Conservation (phyloP, 768 basidiomycete genomes). For the Lentinula detonsa region DNA sequence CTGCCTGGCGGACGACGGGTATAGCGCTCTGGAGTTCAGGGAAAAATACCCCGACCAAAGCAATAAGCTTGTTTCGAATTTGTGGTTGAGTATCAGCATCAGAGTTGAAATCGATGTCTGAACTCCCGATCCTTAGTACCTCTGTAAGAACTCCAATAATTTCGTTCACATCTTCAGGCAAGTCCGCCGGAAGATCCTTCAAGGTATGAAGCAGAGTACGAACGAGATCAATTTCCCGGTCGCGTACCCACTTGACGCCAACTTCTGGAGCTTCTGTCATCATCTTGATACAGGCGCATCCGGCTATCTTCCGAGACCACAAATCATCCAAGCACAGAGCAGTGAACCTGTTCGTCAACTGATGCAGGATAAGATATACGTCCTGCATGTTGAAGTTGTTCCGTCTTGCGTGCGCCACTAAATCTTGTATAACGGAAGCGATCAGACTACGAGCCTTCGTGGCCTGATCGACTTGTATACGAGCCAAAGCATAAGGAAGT, state of each 20-base stretch:
- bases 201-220: constrained; percentile 87
- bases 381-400: constrained; percentile 45
- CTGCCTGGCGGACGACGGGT: constrained; percentile 75
- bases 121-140: constrained; percentile 57
- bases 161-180: constrained; percentile 75
- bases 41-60: constrained; percentile 78
- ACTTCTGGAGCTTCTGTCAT: constrained; percentile 68
- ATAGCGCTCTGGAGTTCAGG: constrained; percentile 87
- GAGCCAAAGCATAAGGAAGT: constrained; percentile 68
- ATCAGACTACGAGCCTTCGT: constrained; percentile 57
- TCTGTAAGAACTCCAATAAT: constrained; percentile 71
- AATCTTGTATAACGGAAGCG: constrained; percentile 55
- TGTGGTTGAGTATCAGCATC: constrained; percentile 29
- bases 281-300: constrained; percentile 79
- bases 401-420: constrained; percentile 50
- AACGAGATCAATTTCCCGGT: constrained; percentile 85
- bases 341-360: constrained; percentile 77
- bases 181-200: constrained; percentile 90
- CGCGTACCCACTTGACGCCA: constrained; percentile 72
- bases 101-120: constrained; percentile 36
- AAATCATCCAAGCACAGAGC: constrained; percentile 87
- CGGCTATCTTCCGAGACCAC: constrained; percentile 87
- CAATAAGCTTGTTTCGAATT: constrained; percentile 52
- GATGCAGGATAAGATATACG: constrained; percentile 65
- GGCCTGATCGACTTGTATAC: constrained; percentile 56